A percentile compares a stretch with the other conserved stretches of the same genome.
Evolutionary conservation across 768 basidiomycete genomes (phyloP).

Genomic region (Suillus placidus): DNA sequence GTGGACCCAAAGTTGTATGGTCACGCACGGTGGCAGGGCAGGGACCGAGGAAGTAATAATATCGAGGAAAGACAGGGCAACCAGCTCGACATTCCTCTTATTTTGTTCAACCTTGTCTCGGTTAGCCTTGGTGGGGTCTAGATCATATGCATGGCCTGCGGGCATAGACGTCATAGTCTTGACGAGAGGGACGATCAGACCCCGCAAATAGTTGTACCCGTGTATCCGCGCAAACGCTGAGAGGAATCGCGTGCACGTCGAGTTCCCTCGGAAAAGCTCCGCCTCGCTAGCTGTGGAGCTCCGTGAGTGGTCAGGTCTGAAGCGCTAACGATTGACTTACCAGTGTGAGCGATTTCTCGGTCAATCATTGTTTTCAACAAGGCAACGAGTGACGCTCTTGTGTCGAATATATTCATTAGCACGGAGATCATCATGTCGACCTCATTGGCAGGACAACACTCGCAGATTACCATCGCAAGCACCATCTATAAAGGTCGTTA

Average conservation of each 20-base stretch:
- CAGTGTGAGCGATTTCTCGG: conserved; percentile 76
- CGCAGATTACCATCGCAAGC: conserved; percentile 83
- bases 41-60: conserved; percentile 73
- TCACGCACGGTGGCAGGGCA: conserved; percentile 71
- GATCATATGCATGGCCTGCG: conserved; percentile 71
- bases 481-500: conserved; percentile 53
- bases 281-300: conserved; percentile 67
- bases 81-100: conserved; percentile 66
- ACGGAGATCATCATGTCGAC: conserved; percentile 86
- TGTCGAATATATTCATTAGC: conserved; percentile 84
- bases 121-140: conserved; percentile 66
- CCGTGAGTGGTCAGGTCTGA: conserved; percentile 9
- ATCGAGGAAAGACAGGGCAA: conserved; percentile 75
- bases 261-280: conserved; percentile 85
- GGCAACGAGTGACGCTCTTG: conserved; percentile 66
- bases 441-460: conserved; percentile 77
- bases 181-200: conserved; percentile 75
- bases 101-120: conserved; percentile 70
- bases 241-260: conserved; percentile 83
- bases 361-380: conserved; percentile 86
- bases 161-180: conserved; percentile 75
- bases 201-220: conserved; percentile 89
- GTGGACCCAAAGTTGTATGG: not conserved
- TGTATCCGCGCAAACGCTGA: conserved; percentile 88
- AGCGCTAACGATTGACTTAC: conserved; percentile 41